Evolutionary conservation across 1,284 basidiomycete genomes (phyloP).

Genomic region (Wolfiporia cocos): DNA sequence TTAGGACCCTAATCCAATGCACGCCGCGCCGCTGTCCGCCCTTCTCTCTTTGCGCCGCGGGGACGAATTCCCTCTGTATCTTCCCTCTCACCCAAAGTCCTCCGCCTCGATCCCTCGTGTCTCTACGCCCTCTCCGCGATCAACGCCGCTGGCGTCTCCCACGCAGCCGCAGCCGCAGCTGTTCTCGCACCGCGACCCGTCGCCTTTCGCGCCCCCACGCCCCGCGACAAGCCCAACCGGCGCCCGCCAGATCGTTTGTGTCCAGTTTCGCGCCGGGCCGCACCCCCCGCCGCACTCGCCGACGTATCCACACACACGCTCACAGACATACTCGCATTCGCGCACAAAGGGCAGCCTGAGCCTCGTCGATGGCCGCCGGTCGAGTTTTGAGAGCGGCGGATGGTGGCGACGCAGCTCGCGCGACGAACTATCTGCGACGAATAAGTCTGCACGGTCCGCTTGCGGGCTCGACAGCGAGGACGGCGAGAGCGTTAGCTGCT

Average conservation of each 20-base stretch:
- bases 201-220: background rate
- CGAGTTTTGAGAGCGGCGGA: too few relatives aligned
- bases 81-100: background rate
- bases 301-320: background rate
- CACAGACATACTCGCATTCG: too few relatives aligned
- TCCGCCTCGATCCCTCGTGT: background rate
- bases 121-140: background rate
- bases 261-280: constrained; percentile 7
- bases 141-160: constrained; percentile 7
- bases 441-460: constrained; percentile 1
- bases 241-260: constrained; percentile 3
- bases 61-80: constrained; percentile 33
- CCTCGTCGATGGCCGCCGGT: too few relatives aligned
- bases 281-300: constrained; percentile 8
- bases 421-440: constrained; percentile 13
- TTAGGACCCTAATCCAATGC: constrained; percentile 39
- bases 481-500: background rate
- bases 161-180: background rate
- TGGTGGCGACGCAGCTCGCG: constrained; percentile 23
- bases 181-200: background rate
- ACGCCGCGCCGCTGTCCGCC: constrained; percentile 34
- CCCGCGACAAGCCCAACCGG: background rate
- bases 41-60: constrained; percentile 39
- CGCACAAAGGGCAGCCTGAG: too few relatives aligned
- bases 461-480: constrained; percentile 10